phyloP scores from a whole-genome alignment of 768 basidiomycete species.

The Serendipita sp. region DNA sequence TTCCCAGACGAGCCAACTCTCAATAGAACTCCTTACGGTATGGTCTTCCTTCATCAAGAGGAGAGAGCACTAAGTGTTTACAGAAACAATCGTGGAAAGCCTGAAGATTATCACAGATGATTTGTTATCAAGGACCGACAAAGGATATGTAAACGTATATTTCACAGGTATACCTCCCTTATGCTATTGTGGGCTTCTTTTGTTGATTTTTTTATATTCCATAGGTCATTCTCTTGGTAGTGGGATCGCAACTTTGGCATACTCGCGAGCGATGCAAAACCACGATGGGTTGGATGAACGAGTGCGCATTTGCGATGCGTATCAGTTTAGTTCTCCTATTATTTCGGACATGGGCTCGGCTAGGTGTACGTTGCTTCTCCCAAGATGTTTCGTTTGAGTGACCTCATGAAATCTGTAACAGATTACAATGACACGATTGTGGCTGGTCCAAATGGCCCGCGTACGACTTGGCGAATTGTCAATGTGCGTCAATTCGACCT shows the following conservation, averaged over 20 bases:
- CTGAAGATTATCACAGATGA: not conserved
- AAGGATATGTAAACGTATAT: not conserved
- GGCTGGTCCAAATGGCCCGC: not conserved
- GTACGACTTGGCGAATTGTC: constrained; percentile 13
- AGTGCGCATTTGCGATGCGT: constrained; percentile 13
- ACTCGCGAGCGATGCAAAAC: constrained; percentile 10
- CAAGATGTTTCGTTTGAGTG: not conserved
- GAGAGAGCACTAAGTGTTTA: not conserved
- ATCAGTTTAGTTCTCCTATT: constrained; percentile 13
- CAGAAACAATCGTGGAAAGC: not conserved
- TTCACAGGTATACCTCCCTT: not conserved
- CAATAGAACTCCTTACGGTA: constrained; percentile 3
- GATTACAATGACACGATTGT: constrained; percentile 10
- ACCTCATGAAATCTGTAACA: not conserved
- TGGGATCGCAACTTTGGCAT: constrained; percentile 14
- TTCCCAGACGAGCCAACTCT: constrained; percentile 9
- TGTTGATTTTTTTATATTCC: not conserved
- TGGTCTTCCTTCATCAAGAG: not conserved
- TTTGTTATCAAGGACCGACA: not conserved
- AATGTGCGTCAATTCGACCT: constrained; percentile 7
- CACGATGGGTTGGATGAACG: constrained; percentile 5
- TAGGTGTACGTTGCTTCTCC: not conserved
- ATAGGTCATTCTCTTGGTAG: constrained; percentile 14
- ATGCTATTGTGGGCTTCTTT: not conserved
- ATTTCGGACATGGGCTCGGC: constrained; percentile 8